Evolutionary conservation across 352 stramenopile genomes (phyloP).

Genomic region (Phytophthora capsici): DNA sequence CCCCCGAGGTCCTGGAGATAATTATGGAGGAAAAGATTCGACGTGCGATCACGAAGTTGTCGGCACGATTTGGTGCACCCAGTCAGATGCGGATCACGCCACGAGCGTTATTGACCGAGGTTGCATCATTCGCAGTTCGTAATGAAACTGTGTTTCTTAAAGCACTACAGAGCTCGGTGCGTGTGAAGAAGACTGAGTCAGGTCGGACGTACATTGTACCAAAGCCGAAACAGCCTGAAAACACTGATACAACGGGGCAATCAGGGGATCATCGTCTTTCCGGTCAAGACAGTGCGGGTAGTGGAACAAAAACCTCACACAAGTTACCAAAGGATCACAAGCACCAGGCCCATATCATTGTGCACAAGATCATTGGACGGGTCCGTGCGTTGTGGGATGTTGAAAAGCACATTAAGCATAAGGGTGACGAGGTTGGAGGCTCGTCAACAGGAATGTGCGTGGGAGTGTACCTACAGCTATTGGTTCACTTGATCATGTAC

Average conservation of each 20-base stretch:
- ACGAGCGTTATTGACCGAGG: slow-evolving; percentile 80
- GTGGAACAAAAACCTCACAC: slow-evolving; percentile 41
- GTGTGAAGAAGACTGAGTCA: slow-evolving; percentile 83
- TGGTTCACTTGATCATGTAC: slow-evolving; percentile 75
- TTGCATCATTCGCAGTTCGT: slow-evolving; percentile 69
- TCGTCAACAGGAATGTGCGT: slow-evolving; percentile 48
- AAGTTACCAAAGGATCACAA: slow-evolving; percentile 77
- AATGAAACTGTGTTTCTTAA: slow-evolving; percentile 83
- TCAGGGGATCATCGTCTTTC: slow-evolving; percentile 1
- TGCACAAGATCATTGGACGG: slow-evolving; percentile 70
- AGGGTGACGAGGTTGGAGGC: slow-evolving; percentile 16
- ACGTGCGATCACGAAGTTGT: slow-evolving; percentile 77
- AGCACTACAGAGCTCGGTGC: slow-evolving; percentile 70
- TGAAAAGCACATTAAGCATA: slow-evolving; percentile 50
- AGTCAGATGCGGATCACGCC: slow-evolving; percentile 85
- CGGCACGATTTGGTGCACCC: slow-evolving; percentile 69
- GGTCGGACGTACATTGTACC: slow-evolving; percentile 80
- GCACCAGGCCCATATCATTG: slow-evolving; percentile 62
- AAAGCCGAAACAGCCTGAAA: slow-evolving; percentile 38
- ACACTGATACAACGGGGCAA: slow-evolving; percentile 16
- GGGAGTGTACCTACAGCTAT: slow-evolving; percentile 70
- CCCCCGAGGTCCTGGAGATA: slow-evolving; percentile 82
- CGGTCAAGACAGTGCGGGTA: slow-evolving; percentile 26
- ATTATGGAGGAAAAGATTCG: slow-evolving; percentile 90
- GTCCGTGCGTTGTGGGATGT: slow-evolving; percentile 59